Evolutionary conservation across 805 yeast species (phyloP), one percentile per base, ranked within the genome.

Genomic region (Cyberlindnera meyerae): DNA sequence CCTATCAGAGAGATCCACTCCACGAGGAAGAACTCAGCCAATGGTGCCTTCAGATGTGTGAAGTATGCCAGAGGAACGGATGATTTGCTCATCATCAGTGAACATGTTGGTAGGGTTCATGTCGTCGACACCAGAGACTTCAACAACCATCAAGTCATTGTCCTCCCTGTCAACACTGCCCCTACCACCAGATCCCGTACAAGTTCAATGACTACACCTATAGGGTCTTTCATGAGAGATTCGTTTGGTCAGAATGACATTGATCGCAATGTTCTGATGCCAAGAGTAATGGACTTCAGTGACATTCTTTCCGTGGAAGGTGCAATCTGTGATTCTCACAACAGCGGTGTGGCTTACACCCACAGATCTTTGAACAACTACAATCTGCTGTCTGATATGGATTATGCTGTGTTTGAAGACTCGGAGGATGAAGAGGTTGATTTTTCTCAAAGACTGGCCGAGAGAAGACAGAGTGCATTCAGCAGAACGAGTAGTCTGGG

Each of bases 51-150:
- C 52, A 65, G 93, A 42, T 77, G 80, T 60, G 54, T 48, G 31
- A 77, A 78, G 54, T 79, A 76, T 47, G 67, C 83, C 17, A 66
- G 71, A 25, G 81, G 85, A 4, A 65, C 82, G 12, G 89, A 82
- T 49, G 96, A 89, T 58, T 59, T 87, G 41, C 62, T 89, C 39
- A 74, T 83, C 36, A 68, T 89, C 3, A 73, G 82, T 36, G 97
- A 89, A 56, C 96, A 89, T 49, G 82, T 78, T 36, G 94, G 95
- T 0, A 69, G 95, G 36, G 83, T 89, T 4, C 97, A 89, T 60
- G 66, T 88, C 39, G 66, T 89, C 18, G 96, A 89, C 56, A 70
- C 87, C 18, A 72, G 95, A 43, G 75, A 82, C 51, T 73, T 77
- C 46, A 65, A 70, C 40, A 78, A 82, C 48, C 90, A 84, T 54